Evolutionary conservation across 1,139 yeast species (phyloP).

Genomic region (Blastobotrys niveus): DNA sequence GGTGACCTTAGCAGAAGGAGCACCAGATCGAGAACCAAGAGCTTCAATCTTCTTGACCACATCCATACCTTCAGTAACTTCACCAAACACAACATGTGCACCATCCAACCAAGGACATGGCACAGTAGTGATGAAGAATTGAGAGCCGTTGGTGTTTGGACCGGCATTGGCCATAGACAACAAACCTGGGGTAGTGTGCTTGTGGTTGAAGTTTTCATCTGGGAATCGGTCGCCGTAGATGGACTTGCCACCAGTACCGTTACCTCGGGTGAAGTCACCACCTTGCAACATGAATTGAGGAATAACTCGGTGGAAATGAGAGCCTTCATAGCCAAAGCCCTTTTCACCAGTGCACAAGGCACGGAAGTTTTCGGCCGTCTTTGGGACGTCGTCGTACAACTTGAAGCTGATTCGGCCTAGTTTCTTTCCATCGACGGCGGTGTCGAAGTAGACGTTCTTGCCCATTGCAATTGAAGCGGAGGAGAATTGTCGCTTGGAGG

Average conservation of each 20-base stretch:
- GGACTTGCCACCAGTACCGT: constrained; percentile 97
- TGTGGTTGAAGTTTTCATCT: constrained; percentile 87
- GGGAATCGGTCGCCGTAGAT: constrained; percentile 95
- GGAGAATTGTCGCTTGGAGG: constrained; percentile 14
- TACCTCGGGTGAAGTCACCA: constrained; percentile 77
- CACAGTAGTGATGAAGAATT: constrained; percentile 97
- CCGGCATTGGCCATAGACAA: constrained; percentile 99
- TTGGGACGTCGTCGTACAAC: constrained; percentile 93
- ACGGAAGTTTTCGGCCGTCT: constrained; percentile 97
- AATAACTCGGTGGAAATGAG: constrained; percentile 97
- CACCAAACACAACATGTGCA: constrained; percentile 98
- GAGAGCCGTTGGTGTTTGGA: constrained; percentile 99
- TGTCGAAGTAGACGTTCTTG: constrained; percentile 66
- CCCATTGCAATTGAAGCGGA: constrained; percentile 28
- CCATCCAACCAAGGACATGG: constrained; percentile 97
- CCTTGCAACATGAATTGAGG: constrained; percentile 99
- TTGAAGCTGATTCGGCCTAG: constrained; percentile 74
- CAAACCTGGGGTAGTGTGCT: constrained; percentile 88
- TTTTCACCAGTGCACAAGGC: constrained; percentile 96
- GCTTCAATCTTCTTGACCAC: constrained; percentile 88
- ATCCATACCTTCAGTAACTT: constrained; percentile 85
- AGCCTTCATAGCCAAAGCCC: constrained; percentile 90
- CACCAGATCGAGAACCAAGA: constrained; percentile 78
- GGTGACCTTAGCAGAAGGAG: constrained; percentile 69
- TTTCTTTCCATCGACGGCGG: constrained; percentile 56